Conservation (phyloP, 2,329 filamentous ascomycete genomes). For the Purpureocillium takamizusanense region DNA sequence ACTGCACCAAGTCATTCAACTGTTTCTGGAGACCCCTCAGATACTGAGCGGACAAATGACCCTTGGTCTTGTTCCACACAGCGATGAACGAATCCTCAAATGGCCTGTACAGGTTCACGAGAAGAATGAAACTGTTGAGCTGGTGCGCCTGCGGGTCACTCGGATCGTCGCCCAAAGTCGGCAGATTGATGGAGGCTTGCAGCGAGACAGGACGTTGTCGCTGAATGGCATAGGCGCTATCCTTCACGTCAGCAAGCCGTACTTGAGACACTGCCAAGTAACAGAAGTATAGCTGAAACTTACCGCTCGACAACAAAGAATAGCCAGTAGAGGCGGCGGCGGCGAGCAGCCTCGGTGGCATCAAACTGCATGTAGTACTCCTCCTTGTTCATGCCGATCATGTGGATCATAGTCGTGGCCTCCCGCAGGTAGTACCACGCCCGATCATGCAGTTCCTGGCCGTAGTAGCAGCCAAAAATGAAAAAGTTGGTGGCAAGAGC, state of each 20-base stretch:
- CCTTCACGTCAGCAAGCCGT: too few relatives aligned
- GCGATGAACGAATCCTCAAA: conserved; percentile 57
- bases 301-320: conserved; percentile 64
- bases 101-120: conserved; percentile 54
- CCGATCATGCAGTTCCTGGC: conserved; percentile 62
- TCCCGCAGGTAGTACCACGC: conserved; percentile 76
- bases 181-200: conserved; percentile 58
- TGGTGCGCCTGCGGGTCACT: conserved; percentile 44
- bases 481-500: conserved; percentile 69
- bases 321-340: conserved; percentile 64
- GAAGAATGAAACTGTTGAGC: conserved; percentile 46
- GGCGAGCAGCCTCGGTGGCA: conserved; percentile 50
- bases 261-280: too few relatives aligned
- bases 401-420: conserved; percentile 60
- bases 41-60: conserved; percentile 47
- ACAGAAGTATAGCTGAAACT: conserved; percentile 8
- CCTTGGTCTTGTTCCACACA: conserved; percentile 57
- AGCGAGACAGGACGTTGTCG: conserved; percentile 61
- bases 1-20: conserved; percentile 44
- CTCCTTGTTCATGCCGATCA: conserved; percentile 53
- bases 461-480: conserved; percentile 63
- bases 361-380: conserved; percentile 52
- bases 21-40: conserved; percentile 53
- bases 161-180: conserved; percentile 51
- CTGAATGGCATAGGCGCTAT: conserved; percentile 60